A percentile compares a stretch with the other conserved stretches of the same genome.
Evolutionary conservation across 1,284 basidiomycete species (phyloP).

Genomic region (Melampsora abietis-canadensis): DNA sequence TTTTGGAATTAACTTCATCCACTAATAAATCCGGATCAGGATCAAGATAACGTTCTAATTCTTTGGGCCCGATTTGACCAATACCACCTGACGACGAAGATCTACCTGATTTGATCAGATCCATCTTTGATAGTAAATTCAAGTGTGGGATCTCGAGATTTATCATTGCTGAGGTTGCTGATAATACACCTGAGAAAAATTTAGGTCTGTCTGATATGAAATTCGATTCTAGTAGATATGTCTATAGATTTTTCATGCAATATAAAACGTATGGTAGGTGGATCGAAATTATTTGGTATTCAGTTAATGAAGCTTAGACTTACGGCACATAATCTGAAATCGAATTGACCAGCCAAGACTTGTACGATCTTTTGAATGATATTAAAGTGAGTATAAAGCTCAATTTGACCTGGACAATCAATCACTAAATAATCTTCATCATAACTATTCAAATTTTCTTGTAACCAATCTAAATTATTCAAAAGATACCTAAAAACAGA

Average conservation of each 20-base stretch:
- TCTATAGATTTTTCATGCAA: slow-evolving; percentile 60
- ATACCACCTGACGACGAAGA: slow-evolving; percentile 55
- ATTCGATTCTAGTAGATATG: slow-evolving; percentile 91
- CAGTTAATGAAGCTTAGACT: slow-evolving; percentile 60
- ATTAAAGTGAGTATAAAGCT: slow-evolving; percentile 96
- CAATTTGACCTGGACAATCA: slow-evolving; percentile 98
- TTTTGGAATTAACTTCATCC: slow-evolving; percentile 63
- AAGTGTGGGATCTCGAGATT: slow-evolving; percentile 95
- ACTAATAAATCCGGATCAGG: slow-evolving; percentile 89
- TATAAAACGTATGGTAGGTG: too few species aligned
- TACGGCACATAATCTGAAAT: slow-evolving; percentile 42
- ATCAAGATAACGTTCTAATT: slow-evolving; percentile 74
- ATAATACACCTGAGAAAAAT: slow-evolving; percentile 96
- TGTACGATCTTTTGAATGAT: slow-evolving; percentile 85
- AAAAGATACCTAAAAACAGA: slow-evolving; percentile 73
- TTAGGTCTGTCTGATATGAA: slow-evolving; percentile 99
- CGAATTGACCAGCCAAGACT: slow-evolving; percentile 53
- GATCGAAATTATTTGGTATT: slow-evolving; percentile 51
- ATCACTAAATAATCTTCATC: slow-evolving; percentile 97
- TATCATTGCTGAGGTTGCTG: slow-evolving; percentile 98
- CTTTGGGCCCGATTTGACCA: slow-evolving; percentile 10
- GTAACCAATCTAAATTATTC: slow-evolving; percentile 98
- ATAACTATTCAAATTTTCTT: slow-evolving; percentile 88
- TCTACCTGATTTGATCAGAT: slow-evolving; percentile 73
- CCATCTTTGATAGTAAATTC: slow-evolving; percentile 99